Conservation (phyloP, 257 asterid species). For the Lycium ferocissimum region DNA sequence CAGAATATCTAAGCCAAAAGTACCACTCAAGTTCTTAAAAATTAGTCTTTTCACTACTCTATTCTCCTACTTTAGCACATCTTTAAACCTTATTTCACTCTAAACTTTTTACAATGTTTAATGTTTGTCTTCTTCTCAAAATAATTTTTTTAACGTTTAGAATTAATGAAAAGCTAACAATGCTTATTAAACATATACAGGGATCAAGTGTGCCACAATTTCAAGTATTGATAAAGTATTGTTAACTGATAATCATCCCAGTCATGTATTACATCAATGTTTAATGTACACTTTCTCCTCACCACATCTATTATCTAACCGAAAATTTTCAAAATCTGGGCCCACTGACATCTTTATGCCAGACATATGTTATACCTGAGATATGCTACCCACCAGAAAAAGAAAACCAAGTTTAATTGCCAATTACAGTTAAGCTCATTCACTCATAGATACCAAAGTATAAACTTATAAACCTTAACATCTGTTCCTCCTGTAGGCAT, state of each 20-base stretch:
- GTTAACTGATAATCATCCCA: constrained; percentile 11
- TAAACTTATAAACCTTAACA: constrained; percentile 70
- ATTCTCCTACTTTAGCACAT: constrained; percentile 12
- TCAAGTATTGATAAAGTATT: background rate
- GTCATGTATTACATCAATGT: constrained; percentile 20
- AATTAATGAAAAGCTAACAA: background rate
- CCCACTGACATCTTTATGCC: background rate
- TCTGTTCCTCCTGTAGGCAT: constrained; percentile 99
- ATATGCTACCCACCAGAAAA: background rate
- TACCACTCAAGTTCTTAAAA: background rate
- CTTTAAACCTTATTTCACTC: background rate
- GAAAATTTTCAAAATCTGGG: background rate
- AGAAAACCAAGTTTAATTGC: constrained; percentile 11
- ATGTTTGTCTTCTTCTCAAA: background rate
- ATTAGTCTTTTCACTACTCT: background rate
- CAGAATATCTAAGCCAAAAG: constrained; percentile 11
- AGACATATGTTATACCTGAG: constrained; percentile 16
- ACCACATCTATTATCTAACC: background rate
- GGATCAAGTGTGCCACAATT: constrained; percentile 17
- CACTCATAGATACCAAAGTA: constrained; percentile 10
- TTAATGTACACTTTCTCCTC: background rate
- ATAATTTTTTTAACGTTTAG: background rate
- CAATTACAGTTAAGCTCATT: background rate
- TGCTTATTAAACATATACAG: background rate
- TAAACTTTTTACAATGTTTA: background rate